A percentile compares a stretch with the other conserved stretches of the same genome.
These are phyloP conservation scores for Cicer cuneatum DNA, from an alignment of 306 rosid species.

Conservation along the genomic window DNA sequence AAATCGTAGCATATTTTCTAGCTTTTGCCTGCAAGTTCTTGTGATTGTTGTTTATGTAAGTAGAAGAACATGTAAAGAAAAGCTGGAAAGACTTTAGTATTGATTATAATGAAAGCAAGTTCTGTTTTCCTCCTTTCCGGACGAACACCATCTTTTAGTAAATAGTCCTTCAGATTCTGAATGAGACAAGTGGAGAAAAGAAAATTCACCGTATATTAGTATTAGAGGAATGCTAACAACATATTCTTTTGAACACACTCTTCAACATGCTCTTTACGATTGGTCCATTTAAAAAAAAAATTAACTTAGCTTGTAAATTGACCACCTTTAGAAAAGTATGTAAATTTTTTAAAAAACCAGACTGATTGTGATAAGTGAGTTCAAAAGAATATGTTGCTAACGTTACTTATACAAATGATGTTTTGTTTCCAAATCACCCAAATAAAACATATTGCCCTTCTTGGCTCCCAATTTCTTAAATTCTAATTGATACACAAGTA, in stretches of 20 bases:
- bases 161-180: not conserved
- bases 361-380: not conserved
- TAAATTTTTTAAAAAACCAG: not conserved
- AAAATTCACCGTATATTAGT: not conserved
- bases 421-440: not conserved
- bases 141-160: not conserved
- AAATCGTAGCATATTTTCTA: not conserved
- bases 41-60: not conserved
- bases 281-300: not conserved
- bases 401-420: not conserved
- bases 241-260: not conserved
- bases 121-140: not conserved
- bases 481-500: slow-evolving; percentile 3
- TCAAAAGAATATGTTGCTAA: not conserved
- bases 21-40: slow-evolving; percentile 10
- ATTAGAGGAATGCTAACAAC: not conserved
- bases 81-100: not conserved
- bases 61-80: slow-evolving; percentile 22
- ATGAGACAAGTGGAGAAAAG: slow-evolving; percentile 1
- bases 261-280: not conserved
- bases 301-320: not conserved
- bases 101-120: slow-evolving; percentile 28
- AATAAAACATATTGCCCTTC: not conserved
- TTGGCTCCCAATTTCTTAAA: slow-evolving; percentile 7
- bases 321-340: not conserved